Evolutionary conservation across 331 rosid species (phyloP).

Genomic region (Quercus lobata): DNA sequence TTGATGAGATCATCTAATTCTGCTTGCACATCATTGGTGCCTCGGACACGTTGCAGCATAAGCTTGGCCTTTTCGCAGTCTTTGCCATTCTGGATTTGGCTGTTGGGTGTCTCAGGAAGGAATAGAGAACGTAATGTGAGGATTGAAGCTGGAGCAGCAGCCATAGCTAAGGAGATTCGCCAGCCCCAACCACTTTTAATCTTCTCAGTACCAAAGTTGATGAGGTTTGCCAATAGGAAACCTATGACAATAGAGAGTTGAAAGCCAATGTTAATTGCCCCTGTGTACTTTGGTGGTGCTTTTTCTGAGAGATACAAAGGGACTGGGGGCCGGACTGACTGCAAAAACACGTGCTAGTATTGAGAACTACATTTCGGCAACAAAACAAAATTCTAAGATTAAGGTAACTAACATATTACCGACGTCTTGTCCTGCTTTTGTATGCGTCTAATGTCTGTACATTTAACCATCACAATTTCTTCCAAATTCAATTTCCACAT

Average conservation of each 20-base stretch:
- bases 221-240: conserved; percentile 50
- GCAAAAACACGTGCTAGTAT: conserved; percentile 3
- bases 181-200: conserved; percentile 63
- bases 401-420: too few relatives aligned
- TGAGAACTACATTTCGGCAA: too few relatives aligned
- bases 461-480: too few relatives aligned
- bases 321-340: conserved; percentile 39
- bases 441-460: too few relatives aligned
- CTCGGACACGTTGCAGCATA: conserved; percentile 61
- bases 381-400: too few relatives aligned
- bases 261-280: conserved; percentile 76
- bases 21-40: conserved; percentile 46
- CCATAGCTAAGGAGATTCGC: conserved; percentile 67
- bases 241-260: conserved; percentile 65
- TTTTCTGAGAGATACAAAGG: conserved; percentile 78
- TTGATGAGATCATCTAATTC: conserved; percentile 53
- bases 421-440: too few relatives aligned
- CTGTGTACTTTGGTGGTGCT: conserved; percentile 64
- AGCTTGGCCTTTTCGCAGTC: conserved; percentile 38
- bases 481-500: too few relatives aligned
- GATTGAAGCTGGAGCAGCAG: conserved; percentile 61
- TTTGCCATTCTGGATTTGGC: conserved; percentile 46
- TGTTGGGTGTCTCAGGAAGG: conserved; percentile 84
- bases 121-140: conserved; percentile 61
- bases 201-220: conserved; percentile 67